Base-by-base conservation (phyloP, 2,329 filamentous ascomycete genomes). In the Macrophomina pseudophaseolina region DNA sequence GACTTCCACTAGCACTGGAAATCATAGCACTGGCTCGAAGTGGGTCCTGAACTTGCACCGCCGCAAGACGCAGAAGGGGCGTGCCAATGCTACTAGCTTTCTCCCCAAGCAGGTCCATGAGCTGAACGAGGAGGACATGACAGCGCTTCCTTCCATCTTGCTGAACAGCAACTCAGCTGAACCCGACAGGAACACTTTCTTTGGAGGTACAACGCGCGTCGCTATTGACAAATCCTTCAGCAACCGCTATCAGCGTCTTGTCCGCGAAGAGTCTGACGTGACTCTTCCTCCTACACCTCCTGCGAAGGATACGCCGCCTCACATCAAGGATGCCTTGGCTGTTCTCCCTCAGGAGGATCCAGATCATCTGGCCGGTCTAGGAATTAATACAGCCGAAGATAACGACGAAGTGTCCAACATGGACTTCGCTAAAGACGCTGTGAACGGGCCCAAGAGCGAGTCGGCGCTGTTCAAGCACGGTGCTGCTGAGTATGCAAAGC, bases 251-350 rank as follows among this genome's bases (percentile, higher is more conserved):
- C 11, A n/a, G 12, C 42, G 11, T n/a, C 32, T 49, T 16, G 44
- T 23, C 23, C 32, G 35, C 51, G 32, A 40, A 38, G 62, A 64
- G 5, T 69, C 70, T 0, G 64, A 67, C 18, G 70, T 70, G n/a
- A 69, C 67, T 23, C 62, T 66, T 8, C 38, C 65, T 9, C 80
- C 80, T 5, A 81, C 80, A 2, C 81, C 80, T 23, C 80, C 80
- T 5, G 73, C 76, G 14, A 82, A 83, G 66, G 78, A 82, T 67
- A 82, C 81, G 0, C 80, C 80, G 38, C 79, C 78, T 1, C 64
- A 73, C 3, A 30, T 56, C 49, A 70, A 68, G 40, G 12, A 11
- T n/a, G 14, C 32, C 12, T 23, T 23, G 9, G 23, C 40, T 48
- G 49, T 28, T 44, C 62, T 33, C 32, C 30, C 51, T 51, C 30